Evolutionary conservation across 2,329 filamentous ascomycete species (phyloP).

Genomic region (Whalleya microplaca): DNA sequence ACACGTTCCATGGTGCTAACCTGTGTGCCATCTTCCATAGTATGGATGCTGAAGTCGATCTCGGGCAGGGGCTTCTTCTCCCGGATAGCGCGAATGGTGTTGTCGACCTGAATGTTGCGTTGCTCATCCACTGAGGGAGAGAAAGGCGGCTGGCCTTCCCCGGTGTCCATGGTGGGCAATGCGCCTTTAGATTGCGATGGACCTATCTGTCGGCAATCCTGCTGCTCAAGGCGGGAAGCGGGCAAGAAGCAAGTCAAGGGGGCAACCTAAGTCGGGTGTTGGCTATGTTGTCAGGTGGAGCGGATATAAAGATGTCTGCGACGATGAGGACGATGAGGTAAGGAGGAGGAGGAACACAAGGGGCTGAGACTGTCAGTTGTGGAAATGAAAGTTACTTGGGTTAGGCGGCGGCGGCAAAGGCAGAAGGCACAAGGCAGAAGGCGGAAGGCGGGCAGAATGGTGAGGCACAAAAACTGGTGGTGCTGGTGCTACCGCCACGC

Average conservation of each 20-base stretch:
- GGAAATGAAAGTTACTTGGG: conserved; percentile 13
- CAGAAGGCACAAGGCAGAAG: conserved; percentile 9
- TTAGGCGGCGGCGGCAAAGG: conserved; percentile 13
- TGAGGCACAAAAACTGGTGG: conserved; percentile 16
- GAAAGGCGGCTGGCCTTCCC: conserved; percentile 42
- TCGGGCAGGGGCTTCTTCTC: conserved; percentile 95
- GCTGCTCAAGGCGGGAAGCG: neutral
- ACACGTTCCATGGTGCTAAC: conserved; percentile 96
- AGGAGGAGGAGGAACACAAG: conserved; percentile 14
- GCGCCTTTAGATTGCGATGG: conserved; percentile 16
- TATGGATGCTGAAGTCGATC: conserved; percentile 98
- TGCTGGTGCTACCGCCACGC: conserved; percentile 2
- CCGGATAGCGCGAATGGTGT: conserved; percentile 87
- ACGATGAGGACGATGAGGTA: neutral
- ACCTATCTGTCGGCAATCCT: conserved; percentile 4
- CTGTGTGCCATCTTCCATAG: conserved; percentile 95
- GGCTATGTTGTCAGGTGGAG: conserved; percentile 6
- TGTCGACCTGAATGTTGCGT: conserved; percentile 73
- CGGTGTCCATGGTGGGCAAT: conserved; percentile 53
- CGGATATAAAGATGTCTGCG: conserved; percentile 1
- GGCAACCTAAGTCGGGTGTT: conserved; percentile 4
- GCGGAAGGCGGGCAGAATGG: conserved; percentile 10
- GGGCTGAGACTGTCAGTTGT: conserved; percentile 18
- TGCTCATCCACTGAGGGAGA: conserved; percentile 46
- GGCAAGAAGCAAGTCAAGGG: conserved; percentile 6